Conservation (phyloP, 306 rosid species). For the Casuarina cunninghamiana region DNA sequence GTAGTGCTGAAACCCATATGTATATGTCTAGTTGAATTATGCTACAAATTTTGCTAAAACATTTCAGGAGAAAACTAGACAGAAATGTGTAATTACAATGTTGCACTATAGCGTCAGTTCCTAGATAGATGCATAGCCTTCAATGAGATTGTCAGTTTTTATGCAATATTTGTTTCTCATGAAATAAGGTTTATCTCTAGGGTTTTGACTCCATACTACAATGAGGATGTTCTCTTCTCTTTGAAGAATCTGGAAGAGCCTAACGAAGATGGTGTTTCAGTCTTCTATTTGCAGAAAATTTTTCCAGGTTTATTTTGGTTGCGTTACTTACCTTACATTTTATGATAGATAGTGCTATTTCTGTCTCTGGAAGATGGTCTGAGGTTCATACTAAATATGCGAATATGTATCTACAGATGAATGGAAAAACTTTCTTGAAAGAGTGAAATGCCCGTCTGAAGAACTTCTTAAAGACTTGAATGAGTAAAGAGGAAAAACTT, state of each 20-base stretch:
- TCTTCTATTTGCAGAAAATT: conserved; percentile 91
- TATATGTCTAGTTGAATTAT: background rate
- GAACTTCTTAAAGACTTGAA: conserved; percentile 73
- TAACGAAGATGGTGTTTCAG: conserved; percentile 95
- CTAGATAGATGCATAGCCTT: conserved; percentile 8
- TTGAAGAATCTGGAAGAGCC: conserved; percentile 62
- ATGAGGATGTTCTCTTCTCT: conserved; percentile 95
- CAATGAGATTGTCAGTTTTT: background rate
- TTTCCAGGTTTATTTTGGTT: conserved; percentile 70
- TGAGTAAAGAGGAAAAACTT: conserved; percentile 76
- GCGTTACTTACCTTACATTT: conserved; percentile 2
- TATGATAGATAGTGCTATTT: background rate
- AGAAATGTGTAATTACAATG: background rate
- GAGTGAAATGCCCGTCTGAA: conserved; percentile 56
- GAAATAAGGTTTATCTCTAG: conserved; percentile 39
- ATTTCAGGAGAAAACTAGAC: background rate
- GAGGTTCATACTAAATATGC: conserved; percentile 12
- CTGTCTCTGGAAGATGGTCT: background rate
- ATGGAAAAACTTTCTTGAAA: conserved; percentile 87
- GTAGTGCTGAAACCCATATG: background rate
- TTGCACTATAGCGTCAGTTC: background rate
- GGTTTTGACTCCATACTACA: conserved; percentile 91
- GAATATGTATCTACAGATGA: conserved; percentile 61
- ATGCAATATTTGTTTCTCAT: conserved; percentile 1
- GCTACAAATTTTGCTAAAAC: background rate